phyloP scores from a whole-genome alignment of 192 early-diverging fungal species.

The Borealophlyctis nickersoniae region DNA sequence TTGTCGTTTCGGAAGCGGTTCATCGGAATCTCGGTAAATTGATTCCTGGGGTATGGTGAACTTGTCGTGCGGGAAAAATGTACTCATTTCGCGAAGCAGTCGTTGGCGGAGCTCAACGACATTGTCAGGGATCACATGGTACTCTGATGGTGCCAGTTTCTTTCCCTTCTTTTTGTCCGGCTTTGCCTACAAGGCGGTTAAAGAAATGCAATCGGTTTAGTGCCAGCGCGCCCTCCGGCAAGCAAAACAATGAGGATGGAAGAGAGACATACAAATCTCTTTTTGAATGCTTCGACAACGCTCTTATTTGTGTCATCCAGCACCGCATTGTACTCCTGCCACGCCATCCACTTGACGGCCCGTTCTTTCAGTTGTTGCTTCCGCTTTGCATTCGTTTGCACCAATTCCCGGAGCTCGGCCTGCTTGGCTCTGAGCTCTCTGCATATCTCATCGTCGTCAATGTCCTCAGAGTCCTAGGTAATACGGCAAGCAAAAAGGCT shows the following conservation, averaged over 20 bases:
- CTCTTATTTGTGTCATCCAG: conserved; percentile 86
- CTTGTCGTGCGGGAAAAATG: conserved; percentile 23
- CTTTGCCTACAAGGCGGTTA: conserved; percentile 1
- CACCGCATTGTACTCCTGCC: conserved; percentile 83
- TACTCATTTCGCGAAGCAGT: neutral
- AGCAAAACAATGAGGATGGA: neutral
- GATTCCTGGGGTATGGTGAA: conserved; percentile 29
- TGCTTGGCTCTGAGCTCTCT: conserved; percentile 61
- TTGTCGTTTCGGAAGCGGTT: too few relatives aligned
- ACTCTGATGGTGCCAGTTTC: conserved; percentile 7
- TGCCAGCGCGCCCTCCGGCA: neutral
- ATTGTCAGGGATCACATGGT: too few relatives aligned
- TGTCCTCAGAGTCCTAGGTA: too few relatives aligned
- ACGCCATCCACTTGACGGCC: conserved; percentile 71
- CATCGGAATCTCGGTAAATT: too few relatives aligned
- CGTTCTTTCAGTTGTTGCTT: conserved; percentile 65
- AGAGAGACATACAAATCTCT: conserved; percentile 69
- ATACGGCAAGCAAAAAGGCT: too few relatives aligned
- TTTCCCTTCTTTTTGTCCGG: conserved; percentile 25
- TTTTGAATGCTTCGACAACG: conserved; percentile 82
- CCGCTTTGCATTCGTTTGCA: conserved; percentile 61
- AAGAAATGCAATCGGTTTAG: neutral
- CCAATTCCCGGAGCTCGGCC: conserved; percentile 68
- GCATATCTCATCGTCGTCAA: conserved; percentile 43
- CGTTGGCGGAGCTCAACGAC: neutral